Base-by-base conservation (phyloP, 176 grass and related monocot genomes). In the Saccharum spontaneum region DNA sequence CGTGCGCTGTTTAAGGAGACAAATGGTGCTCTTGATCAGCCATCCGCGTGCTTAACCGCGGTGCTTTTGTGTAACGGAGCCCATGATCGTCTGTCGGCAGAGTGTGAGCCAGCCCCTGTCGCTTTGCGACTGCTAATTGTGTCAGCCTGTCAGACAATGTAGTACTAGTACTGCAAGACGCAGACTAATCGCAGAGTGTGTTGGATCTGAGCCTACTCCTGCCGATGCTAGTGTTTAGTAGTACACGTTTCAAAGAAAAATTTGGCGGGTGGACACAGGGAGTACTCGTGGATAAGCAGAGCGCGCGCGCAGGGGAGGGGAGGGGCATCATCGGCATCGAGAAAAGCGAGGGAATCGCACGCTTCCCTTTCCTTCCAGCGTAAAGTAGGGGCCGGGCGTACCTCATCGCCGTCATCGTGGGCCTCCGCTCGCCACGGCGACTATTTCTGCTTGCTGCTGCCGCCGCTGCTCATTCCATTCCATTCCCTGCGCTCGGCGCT, bases 401-500 rank as follows among this genome's bases (percentile, higher is more conserved):
- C 88, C 84, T 86, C 84, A 40, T 39, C 68, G 80, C n/a, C 89
- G 89, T 90, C 89, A 87, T 83, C 89, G 84, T 87, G 84, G 84
- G 80, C 84, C 63, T 15, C 57, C 49, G 14, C 78, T 82, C 57
- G 11, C 10, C 41, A 3, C 28, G 26, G 26, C 69, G 16, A 28
- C 28, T 64, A 36, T 16, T 72, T 57, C 80, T 61, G n/a, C 59
- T 26, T 1, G 0, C 49, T 37, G 52, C 23, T 12, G 55, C 44
- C 60, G 1, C 85, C 67, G 52, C 77, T 74, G 62, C 71, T 82
- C 71, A 20, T 82, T 76, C 86, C 77, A 11, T 87, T 80, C 14
- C 79, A 30, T 83, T 73, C 88, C 34, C 26, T 63, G 63, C 16
- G 59, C 60, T 63, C 60, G 0, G 1, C 52, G 59, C 10, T 7